Evolutionary conservation across 176 grass and related monocot genomes (phyloP), one percentile per base, ranked within the genome.

Genomic region (Bonia amplexicaulis): DNA sequence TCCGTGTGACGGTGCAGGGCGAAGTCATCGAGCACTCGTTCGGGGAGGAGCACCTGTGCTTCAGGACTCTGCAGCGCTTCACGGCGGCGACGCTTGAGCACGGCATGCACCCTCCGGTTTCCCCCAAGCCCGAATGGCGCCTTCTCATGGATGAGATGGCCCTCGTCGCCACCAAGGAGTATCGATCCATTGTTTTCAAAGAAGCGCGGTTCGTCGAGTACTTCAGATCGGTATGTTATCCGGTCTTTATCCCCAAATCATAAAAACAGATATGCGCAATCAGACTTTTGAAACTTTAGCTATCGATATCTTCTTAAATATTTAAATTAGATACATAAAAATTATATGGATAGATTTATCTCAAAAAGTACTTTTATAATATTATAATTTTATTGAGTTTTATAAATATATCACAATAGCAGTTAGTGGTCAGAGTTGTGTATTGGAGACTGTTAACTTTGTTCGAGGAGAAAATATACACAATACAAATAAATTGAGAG

Each of bases 1-100:
- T 97, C 71, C 90, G 95, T 0, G 95, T 97, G 61, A 97, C 95
- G 5, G 61, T 97, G 35, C 95, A 97, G 88, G 95, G 95, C 13
- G 92, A 97, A 80, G 95, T 97, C 26, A 97, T 97, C 69, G 90
- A 97, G 80, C 81, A 94, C 66, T 89, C 84, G 1, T 97, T 97
- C 72, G 92, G 90, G 16, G 95, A 97, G 88, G 92, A 97, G 33
- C 65, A 87, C 82, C 81, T 94, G 35, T 97, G 95, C 87, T 97
- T 97, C 65, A 80, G 78, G 58, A 94, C 92, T 5, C 88, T 97
- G 55, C 90, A 97, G 74, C 86, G 95, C 33, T 97, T 94, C 81
- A 92, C 92, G 0, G 95, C 95, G 2, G 95, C 95, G 54, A 97
- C 95, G 27, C 86, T 97, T 7, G 95, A 97, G 80, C 95, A 97